Base-by-base conservation (phyloP, 768 basidiomycete genomes). In the Arthromyces matolae region DNA sequence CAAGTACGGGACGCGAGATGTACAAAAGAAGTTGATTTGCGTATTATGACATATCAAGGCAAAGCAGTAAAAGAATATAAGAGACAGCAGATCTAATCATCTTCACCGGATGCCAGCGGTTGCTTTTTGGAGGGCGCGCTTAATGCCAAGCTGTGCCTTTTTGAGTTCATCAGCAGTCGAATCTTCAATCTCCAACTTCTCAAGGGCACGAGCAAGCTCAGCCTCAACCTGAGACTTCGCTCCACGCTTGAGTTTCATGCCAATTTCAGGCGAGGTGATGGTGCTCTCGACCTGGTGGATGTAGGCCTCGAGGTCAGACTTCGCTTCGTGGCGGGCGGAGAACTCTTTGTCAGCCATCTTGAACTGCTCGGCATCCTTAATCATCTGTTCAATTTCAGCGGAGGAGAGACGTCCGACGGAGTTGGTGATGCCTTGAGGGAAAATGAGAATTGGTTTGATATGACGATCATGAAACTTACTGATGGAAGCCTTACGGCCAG, bases 371-470 rank as follows among this genome's bases (percentile, higher is more conserved):
- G 96, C 92, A 64, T 98, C 95, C 79, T 94, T 93, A 79, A 98
- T 96, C 96, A 98, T 98, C 74, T 98, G 94, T 64, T 97, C 94
- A 55, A 99, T 99, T 80, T 99, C 96, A 59, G 86, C 90, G 44
- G 87, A 82, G 39, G 95, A 96, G 59, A 99, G 83, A 73, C 96
- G 94, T 57, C 96, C 96, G 64, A 98, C 96, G 49, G 94, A 98
- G 83, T 97, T 99, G 72, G 93, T 93, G 71, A 97, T 95, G 72
- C 86, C 87, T 90, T 53, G 6, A 56, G 41, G 22, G 8, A 20
- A 61, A 18, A 19, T 55, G 22, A 60, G 52, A 40, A 42, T 31
- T 9, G 6, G 13, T 10, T 25, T 22, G 40, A 4, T 14, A 16
- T 16, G 25, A 5, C 24, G 27, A 24, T 23, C 9, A 24, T 44